Conservation (phyloP, 768 basidiomycete genomes). For the Rhodosporidiobolus sp. region DNA sequence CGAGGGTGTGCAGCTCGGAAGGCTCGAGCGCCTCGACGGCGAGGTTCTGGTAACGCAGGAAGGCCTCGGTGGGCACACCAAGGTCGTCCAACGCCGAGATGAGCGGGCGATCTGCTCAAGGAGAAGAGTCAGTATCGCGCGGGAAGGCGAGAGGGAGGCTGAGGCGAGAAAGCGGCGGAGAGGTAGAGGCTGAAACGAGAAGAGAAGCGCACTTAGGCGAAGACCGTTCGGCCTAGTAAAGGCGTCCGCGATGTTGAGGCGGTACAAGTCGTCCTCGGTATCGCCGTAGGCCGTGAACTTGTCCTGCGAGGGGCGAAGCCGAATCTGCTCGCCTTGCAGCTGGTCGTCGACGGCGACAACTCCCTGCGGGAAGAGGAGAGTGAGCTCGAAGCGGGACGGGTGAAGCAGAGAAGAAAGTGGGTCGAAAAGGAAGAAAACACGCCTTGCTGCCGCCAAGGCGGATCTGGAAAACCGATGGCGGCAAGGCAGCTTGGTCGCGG, state of each 20-base stretch:
- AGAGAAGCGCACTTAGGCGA: not conserved
- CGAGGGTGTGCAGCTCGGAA: slow-evolving; percentile 58
- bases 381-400: too few relatives aligned
- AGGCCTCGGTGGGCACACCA: slow-evolving; percentile 60
- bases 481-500: not conserved
- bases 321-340: not conserved
- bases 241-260: slow-evolving; percentile 22
- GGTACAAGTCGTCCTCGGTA: not conserved
- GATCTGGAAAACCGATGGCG: slow-evolving; percentile 25
- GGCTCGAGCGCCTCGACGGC: slow-evolving; percentile 60
- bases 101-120: slow-evolving; percentile 22
- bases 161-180: not conserved
- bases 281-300: slow-evolving; percentile 15
- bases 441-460: slow-evolving; percentile 22
- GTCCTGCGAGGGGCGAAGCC: slow-evolving; percentile 5
- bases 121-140: not conserved
- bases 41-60: slow-evolving; percentile 62
- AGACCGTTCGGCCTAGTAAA: slow-evolving; percentile 9
- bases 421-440: not conserved
- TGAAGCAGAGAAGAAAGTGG: not conserved
- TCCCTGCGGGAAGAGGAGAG: not conserved
- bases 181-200: not conserved
- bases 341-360: slow-evolving; percentile 12
- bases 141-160: not conserved
- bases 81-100: slow-evolving; percentile 60